These are phyloP conservation scores for Chenopodium berlandieri DNA, from an alignment of 148 eudicot species.

Conservation along the genomic window DNA sequence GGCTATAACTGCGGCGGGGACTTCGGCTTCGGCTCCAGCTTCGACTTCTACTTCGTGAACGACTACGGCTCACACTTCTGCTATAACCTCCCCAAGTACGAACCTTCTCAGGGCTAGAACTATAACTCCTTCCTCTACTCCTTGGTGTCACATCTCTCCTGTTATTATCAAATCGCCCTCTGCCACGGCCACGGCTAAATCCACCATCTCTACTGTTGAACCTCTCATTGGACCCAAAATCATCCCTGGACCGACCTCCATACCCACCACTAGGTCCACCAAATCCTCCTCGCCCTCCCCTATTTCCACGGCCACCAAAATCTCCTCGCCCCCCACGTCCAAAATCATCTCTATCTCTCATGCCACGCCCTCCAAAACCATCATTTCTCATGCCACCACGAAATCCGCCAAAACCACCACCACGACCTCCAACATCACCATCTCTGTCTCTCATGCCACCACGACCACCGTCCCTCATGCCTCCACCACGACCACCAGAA, in stretches of 20 bases:
- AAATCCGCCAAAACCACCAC: conserved; percentile 27
- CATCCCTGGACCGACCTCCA: conserved; percentile 62
- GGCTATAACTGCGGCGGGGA: conserved; percentile 40
- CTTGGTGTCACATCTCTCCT: conserved; percentile 55
- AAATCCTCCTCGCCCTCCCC: conserved; percentile 57
- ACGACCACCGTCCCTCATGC: conserved; percentile 44
- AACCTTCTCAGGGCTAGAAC: conserved; percentile 81
- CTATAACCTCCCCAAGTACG: conserved; percentile 66
- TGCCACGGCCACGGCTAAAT: conserved; percentile 68
- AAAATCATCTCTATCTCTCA: conserved; percentile 36
- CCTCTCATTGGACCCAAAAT: conserved; percentile 48
- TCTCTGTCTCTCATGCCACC: conserved; percentile 54
- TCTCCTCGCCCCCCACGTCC: conserved; percentile 55
- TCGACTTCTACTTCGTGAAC: conserved; percentile 56
- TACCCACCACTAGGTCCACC: conserved; percentile 57
- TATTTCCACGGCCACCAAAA: conserved; percentile 39
- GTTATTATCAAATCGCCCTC: conserved; percentile 60
- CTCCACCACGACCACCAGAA: conserved; percentile 66
- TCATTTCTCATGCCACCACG: conserved; percentile 64
- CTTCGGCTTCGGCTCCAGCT: conserved; percentile 43
- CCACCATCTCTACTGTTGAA: conserved; percentile 47
- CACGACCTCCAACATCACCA: conserved; percentile 31
- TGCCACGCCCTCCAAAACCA: conserved; percentile 57
- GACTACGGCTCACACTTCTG: conserved; percentile 44
- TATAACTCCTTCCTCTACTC: conserved; percentile 69